Evolutionary conservation across 495 filamentous ascomycete species (phyloP), one percentile per base, ranked within the genome.

Genomic region (Cercophora samala): DNA sequence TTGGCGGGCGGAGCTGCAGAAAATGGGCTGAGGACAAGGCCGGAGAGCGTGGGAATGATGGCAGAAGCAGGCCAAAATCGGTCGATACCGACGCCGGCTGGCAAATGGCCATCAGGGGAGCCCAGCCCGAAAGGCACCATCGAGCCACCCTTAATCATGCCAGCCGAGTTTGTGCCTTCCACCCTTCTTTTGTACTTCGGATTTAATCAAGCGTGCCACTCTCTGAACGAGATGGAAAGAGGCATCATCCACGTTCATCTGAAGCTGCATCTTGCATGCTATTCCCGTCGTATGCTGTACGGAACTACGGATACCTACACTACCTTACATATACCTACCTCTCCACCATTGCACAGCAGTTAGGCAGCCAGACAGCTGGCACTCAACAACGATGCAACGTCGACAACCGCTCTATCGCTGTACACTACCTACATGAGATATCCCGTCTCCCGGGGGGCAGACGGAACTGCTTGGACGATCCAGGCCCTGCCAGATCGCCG

Each of bases 101-200:
- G 70, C 64, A 69, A 74, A 74, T 74, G 65, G 73, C 66, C 69
- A 64, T 63, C 72, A 53, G 19, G 59, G 63, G 66, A 37, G 46
- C n/a, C 67, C 61, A 54, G 64, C 65, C 63, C 59, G 59, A 63
- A 46, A 46, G n/a, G 58, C 53, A 68, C n/a, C 46, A 76, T 76
- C 71, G 74, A 62, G 70, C 74, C 74, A 76, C 65, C 67, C 67
- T 69, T 73, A 69, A 73, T 72, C 75, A 77, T 72, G 75, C 72
- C 67, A 69, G 68, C 4, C 26, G 4, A 29, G 26, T 46, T 29
- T 17, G 53, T 46, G 42, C 64, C 60, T 65, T 29, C 66, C 63
- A 71, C 65, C 68, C 62, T 68, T 25, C 21, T 37, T 23, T 32
- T 60, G n/a, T n/a, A n/a, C 60, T 55, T 17, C 54, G 21, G 37